These are phyloP conservation scores for Ophiostoma fasciatum DNA, from an alignment of 2,329 filamentous ascomycete genomes.

Conservation along the genomic window DNA sequence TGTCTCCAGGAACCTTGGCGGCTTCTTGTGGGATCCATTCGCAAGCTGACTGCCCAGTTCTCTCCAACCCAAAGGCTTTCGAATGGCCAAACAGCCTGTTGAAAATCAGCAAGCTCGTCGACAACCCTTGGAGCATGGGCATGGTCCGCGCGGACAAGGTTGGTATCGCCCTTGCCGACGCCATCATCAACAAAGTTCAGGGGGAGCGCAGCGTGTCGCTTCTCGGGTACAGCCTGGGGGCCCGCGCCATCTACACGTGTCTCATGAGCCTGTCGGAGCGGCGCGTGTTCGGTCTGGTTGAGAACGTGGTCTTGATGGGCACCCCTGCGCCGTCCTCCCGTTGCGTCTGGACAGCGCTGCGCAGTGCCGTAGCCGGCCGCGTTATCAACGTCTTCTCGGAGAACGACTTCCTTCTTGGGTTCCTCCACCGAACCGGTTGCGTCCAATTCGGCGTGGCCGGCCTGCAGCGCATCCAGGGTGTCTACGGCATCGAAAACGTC, in stretches of 20 bases:
- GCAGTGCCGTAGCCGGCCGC: slow-evolving; percentile 64
- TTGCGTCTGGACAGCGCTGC: slow-evolving; percentile 61
- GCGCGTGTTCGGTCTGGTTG: slow-evolving; percentile 70
- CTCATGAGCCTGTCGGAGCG: slow-evolving; percentile 66
- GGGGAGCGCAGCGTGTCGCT: slow-evolving; percentile 70
- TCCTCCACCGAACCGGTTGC: slow-evolving; percentile 71
- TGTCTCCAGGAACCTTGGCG: too few species aligned
- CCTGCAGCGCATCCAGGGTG: slow-evolving; percentile 56
- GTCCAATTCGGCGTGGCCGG: slow-evolving; percentile 76
- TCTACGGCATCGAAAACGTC: slow-evolving; percentile 52
- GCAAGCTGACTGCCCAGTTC: too few species aligned
- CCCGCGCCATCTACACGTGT: slow-evolving; percentile 72
- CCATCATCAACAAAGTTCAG: slow-evolving; percentile 66
- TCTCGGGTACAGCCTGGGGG: slow-evolving; percentile 70
- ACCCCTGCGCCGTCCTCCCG: slow-evolving; percentile 60
- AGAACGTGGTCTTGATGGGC: slow-evolving; percentile 75
- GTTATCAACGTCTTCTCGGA: slow-evolving; percentile 85
- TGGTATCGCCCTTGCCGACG: slow-evolving; percentile 60
- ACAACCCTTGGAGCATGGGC: slow-evolving; percentile 67
- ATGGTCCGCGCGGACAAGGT: slow-evolving; percentile 63
- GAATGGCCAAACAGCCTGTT: slow-evolving; percentile 47
- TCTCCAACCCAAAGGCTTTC: slow-evolving; percentile 5
- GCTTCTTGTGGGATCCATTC: too few species aligned
- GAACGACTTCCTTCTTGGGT: slow-evolving; percentile 76
- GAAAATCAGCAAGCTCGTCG: slow-evolving; percentile 58